phyloP scores from a whole-genome alignment of 1,284 basidiomycete genomes.

The Cryptococcus amylolentus region DNA sequence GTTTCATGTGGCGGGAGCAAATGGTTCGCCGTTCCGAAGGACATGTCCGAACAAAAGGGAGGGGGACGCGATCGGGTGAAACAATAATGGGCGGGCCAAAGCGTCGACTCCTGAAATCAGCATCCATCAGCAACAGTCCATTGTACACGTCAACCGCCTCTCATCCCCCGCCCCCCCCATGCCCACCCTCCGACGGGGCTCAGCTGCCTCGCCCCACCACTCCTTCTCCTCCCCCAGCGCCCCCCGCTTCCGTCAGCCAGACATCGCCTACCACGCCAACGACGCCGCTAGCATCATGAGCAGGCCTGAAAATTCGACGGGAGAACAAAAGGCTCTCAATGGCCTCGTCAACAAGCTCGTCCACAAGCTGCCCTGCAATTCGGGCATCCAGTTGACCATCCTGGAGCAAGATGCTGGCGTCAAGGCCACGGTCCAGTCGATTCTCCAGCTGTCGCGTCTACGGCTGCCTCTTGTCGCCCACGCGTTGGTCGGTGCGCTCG shows the following conservation, averaged over 20 bases:
- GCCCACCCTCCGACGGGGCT: conserved; percentile 1
- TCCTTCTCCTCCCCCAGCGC: conserved; percentile 12
- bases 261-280: background rate
- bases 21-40: background rate
- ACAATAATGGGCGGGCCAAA: background rate
- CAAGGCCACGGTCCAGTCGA: conserved; percentile 67
- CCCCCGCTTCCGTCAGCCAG: background rate
- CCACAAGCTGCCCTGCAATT: conserved; percentile 75
- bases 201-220: conserved; percentile 13
- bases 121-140: background rate
- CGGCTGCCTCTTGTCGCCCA: conserved; percentile 73
- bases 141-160: background rate
- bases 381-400: conserved; percentile 66
- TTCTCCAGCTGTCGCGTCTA: conserved; percentile 72
- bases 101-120: background rate
- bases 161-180: background rate
- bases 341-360: conserved; percentile 38
- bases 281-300: conserved; percentile 10
- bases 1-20: background rate
- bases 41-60: background rate
- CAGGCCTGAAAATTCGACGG: conserved; percentile 7
- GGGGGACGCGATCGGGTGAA: background rate
- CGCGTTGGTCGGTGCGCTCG: conserved; percentile 69
- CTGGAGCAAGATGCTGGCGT: conserved; percentile 71
- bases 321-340: conserved; percentile 39